phyloP scores from a whole-genome alignment of 192 early-diverging fungal genomes.

The Coemansia sp. region DNA sequence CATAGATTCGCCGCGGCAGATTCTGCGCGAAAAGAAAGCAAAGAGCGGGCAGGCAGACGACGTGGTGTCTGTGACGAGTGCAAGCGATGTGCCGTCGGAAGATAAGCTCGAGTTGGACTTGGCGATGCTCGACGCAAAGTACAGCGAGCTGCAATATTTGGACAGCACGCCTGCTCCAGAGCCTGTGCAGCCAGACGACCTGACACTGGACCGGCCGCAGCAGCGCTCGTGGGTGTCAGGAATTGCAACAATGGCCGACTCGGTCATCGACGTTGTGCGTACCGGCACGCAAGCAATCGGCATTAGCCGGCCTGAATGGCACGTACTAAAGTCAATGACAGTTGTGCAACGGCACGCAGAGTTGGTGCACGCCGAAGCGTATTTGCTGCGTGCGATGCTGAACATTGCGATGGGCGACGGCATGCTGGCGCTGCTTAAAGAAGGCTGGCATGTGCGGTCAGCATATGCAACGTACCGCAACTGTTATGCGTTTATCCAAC shows the following conservation, averaged over 20 bases:
- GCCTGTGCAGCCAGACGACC: not conserved
- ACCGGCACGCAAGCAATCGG: slow-evolving; percentile 48
- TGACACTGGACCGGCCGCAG: slow-evolving; percentile 18
- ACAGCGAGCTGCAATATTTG: slow-evolving; percentile 21
- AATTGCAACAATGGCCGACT: slow-evolving; percentile 36
- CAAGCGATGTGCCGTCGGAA: not conserved
- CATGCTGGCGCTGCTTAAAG: slow-evolving; percentile 70
- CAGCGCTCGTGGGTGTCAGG: slow-evolving; percentile 44
- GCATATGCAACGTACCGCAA: slow-evolving; percentile 67
- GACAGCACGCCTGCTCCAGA: not conserved
- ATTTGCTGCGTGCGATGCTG: slow-evolving; percentile 71
- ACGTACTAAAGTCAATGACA: slow-evolving; percentile 31
- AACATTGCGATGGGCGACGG: slow-evolving; percentile 75
- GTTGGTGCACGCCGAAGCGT: slow-evolving; percentile 77
- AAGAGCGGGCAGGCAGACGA: slow-evolving; percentile 5
- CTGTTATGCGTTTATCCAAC: slow-evolving; percentile 59
- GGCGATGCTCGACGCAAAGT: slow-evolving; percentile 28
- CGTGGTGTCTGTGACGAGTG: slow-evolving; percentile 8
- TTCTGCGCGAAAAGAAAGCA: slow-evolving; percentile 30
- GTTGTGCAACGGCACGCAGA: slow-evolving; percentile 58
- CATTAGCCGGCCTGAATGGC: slow-evolving; percentile 36
- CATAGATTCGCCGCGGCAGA: slow-evolving; percentile 35
- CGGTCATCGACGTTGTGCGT: slow-evolving; percentile 38
- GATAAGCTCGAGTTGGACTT: slow-evolving; percentile 17
- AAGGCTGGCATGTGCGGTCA: slow-evolving; percentile 73